A percentile compares a stretch with the other conserved stretches of the same genome.
Evolutionary conservation across 192 early-diverging fungal species (phyloP).

Genomic region (Backusella australiensis): DNA sequence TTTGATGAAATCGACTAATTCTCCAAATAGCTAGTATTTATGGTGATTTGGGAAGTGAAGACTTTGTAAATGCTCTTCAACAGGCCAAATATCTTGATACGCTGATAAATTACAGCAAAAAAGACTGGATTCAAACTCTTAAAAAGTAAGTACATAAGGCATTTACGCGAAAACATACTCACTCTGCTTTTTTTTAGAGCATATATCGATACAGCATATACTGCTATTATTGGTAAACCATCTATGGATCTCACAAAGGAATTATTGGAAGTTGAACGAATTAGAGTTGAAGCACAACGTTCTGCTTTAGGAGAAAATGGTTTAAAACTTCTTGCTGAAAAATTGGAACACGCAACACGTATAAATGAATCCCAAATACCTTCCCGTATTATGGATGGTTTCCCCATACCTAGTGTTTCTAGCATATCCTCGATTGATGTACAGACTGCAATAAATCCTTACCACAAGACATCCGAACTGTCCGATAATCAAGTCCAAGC

Average conservation of each 20-base stretch:
- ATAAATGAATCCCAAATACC: conserved; percentile 52
- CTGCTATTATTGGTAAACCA: conserved; percentile 49
- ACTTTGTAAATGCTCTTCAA: conserved; percentile 40
- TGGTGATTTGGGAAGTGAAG: conserved; percentile 46
- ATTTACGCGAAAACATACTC: background rate
- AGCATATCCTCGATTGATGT: conserved; percentile 50
- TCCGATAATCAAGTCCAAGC: conserved; percentile 32
- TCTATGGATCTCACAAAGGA: conserved; percentile 44
- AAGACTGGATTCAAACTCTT: conserved; percentile 46
- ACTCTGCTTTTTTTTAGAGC: conserved; percentile 25
- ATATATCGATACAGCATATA: conserved; percentile 37
- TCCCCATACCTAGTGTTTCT: conserved; percentile 50
- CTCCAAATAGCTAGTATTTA: conserved; percentile 41
- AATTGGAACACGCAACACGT: conserved; percentile 41
- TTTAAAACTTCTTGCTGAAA: conserved; percentile 40
- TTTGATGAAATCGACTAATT: background rate
- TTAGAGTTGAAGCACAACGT: conserved; percentile 45
- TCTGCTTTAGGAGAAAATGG: conserved; percentile 37
- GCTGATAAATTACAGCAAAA: conserved; percentile 38
- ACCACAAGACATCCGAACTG: background rate
- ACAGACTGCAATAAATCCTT: conserved; percentile 36
- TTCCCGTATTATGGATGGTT: conserved; percentile 49
- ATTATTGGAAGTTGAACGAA: conserved; percentile 40
- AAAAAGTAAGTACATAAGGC: conserved; percentile 35
- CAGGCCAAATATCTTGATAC: conserved; percentile 42